phyloP scores from a whole-genome alignment of 352 stramenopile genomes.

The Phytophthora multivora region DNA sequence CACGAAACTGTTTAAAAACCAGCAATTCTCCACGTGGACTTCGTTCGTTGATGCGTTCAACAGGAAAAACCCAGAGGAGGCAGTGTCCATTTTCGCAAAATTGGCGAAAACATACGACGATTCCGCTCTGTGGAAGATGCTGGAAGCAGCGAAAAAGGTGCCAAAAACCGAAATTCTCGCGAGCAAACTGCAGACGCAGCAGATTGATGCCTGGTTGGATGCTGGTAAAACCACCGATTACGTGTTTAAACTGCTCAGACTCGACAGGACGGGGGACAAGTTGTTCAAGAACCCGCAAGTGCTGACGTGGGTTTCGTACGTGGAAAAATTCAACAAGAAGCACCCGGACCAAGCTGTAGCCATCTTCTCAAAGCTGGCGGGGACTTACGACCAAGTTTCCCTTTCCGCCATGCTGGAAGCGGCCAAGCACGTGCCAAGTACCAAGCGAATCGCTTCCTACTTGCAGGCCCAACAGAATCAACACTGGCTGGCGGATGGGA shows the following conservation, averaged over 20 bases:
- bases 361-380: not conserved
- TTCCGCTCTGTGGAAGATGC: conserved; percentile 2
- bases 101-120: conserved; percentile 4
- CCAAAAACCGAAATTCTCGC: not conserved
- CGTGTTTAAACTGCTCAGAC: not conserved
- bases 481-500: not conserved
- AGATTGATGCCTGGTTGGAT: not conserved
- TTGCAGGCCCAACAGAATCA: not conserved
- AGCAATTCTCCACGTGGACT: not conserved
- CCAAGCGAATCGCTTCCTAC: not conserved
- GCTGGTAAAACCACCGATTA: not conserved
- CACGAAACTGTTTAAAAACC: not conserved
- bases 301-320: not conserved
- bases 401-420: not conserved
- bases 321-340: not conserved
- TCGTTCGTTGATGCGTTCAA: not conserved
- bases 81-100: not conserved
- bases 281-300: conserved; percentile 3
- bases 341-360: not conserved
- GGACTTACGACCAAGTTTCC: not conserved
- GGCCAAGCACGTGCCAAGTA: not conserved
- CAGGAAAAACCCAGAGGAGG: not conserved
- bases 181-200: not conserved
- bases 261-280: not conserved
- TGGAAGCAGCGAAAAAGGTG: conserved; percentile 3